Base-by-base conservation (phyloP, 2,329 filamentous ascomycete species). In the Helminthosporium solani region DNA sequence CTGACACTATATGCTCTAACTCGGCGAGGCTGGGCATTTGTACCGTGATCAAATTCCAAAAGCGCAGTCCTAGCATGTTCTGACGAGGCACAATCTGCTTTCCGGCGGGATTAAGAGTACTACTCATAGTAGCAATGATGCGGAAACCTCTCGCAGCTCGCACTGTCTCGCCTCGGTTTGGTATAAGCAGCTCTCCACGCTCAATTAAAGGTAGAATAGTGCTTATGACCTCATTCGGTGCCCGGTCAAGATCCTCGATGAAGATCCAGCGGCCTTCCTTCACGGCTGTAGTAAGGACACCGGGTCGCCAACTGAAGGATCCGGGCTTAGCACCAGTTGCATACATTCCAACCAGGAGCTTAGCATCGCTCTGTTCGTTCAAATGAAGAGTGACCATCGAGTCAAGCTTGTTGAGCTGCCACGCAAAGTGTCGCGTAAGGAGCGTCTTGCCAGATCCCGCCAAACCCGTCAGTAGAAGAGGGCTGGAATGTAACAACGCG, bases 281-380 rank as follows among this genome's bases (percentile, higher is more conserved):
- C 2, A 97, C 90, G 28, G 95, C 95, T 23, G 90, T 95, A 0
- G 94, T 96, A 57, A 99, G 75, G 16, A 97, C 88, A 71, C 94
- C 94, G 2, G 94, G 83, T 49, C 88, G 84, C 94, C 94, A 99
- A 40, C 83, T 82, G 66, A 99, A 99, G 8, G 88, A 91, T 1
- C 91, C 91, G 1, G 90, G 91, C 50, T 86, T 87, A 14, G 87
- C 83, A 47, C 90, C 91, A 18, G 90, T 94, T 1, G 92, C 88
- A 71, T 99, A 97, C 66, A 97, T 83, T 3, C 94, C 94, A 52
- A 99, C 83, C 33, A 99, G 82, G 75, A 95, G 88, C 70, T 99
- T 99, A 0, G 92, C 91, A 71, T 99, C 94, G 2, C 91, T 97
- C 70, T 99, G 95, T 70, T 97, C 94, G 66, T 99, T 99, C 27